Base-by-base conservation (phyloP, 2,329 filamentous ascomycete genomes). In the Aspergillus pseudoterreus region DNA sequence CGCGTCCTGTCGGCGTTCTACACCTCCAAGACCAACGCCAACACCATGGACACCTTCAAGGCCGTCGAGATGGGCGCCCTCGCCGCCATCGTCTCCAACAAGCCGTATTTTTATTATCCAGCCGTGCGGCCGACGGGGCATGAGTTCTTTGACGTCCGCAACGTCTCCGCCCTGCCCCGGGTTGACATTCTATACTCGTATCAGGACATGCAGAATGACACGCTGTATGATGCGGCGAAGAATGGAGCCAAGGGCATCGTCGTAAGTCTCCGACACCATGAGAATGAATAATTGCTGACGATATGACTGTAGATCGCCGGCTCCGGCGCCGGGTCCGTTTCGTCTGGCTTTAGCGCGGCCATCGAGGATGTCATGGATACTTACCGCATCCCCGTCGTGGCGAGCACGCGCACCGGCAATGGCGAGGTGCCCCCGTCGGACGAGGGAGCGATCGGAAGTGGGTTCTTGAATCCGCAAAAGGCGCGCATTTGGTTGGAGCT, bases 11-110 rank as follows among this genome's bases (percentile, higher is more conserved):
- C 71, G 17, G 78, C 81, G 15, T 83, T 78, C 60, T 85, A 80
- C 67, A 80, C 73, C 4, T 80, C 80, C 47, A 86, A 86, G 69
- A 82, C 78, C 30, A 81, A 85, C 59, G 81, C 82, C 45, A 85
- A 86, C 68, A 75, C 78, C 2, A 71, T 85, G 45, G 83, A 86
- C 60, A 83, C 82, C 6, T 86, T 86, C 75, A 78, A 76, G 61
- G 75, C 78, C 1, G 71, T 70, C 12, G 83, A 86, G 67, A 74
- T 75, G 57, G 81, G 82, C 2, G 77, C 77, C 53, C 71, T 86
- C 0, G 83, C 83, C 33, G 73, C 75, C 51, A 80, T 86, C 63
- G 75, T 83, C 60, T 78, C 82, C 58, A 74, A 82, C 51, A 72
- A 77, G 35, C 82, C 83, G 0, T 77, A 80, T 59, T 86, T 84